A percentile compares a stretch with the other conserved stretches of the same genome.
Evolutionary conservation across 2,329 filamentous ascomycete genomes (phyloP).

Genomic region (Fusarium sp.): DNA sequence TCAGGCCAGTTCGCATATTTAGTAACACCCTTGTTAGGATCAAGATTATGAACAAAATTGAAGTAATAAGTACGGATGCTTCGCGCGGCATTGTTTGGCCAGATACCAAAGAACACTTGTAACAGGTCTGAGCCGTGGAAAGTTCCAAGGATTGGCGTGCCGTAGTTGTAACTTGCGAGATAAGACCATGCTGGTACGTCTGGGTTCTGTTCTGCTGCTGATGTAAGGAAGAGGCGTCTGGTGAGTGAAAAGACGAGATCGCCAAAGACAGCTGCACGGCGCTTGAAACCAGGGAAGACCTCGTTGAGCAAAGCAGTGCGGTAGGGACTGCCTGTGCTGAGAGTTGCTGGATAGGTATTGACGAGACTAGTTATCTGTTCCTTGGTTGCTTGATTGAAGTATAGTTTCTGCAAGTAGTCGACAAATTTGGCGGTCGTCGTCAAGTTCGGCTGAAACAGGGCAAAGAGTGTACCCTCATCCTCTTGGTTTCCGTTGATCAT

Average conservation of each 20-base stretch:
- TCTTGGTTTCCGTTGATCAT: slow-evolving; percentile 80
- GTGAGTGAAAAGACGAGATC: slow-evolving; percentile 83
- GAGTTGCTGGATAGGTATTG: slow-evolving; percentile 71
- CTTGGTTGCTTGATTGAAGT: slow-evolving; percentile 71
- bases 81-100: slow-evolving; percentile 72
- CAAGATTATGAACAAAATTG: slow-evolving; percentile 78
- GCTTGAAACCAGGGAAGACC: slow-evolving; percentile 83
- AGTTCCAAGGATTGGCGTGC: slow-evolving; percentile 80
- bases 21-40: slow-evolving; percentile 74
- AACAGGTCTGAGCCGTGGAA: slow-evolving; percentile 81
- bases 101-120: slow-evolving; percentile 76
- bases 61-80: slow-evolving; percentile 79
- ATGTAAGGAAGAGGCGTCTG: slow-evolving; percentile 74
- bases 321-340: slow-evolving; percentile 78
- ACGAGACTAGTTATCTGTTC: slow-evolving; percentile 70
- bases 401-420: slow-evolving; percentile 72
- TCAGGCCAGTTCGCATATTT: slow-evolving; percentile 59
- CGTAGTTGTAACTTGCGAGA: slow-evolving; percentile 79
- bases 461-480: slow-evolving; percentile 84
- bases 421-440: slow-evolving; percentile 72
- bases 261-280: slow-evolving; percentile 80
- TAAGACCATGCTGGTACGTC: slow-evolving; percentile 81
- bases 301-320: slow-evolving; percentile 78
- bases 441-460: slow-evolving; percentile 78
- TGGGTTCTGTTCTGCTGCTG: slow-evolving; percentile 64